These are phyloP conservation scores for Xerocomus alliaceus DNA, from an alignment of 1,284 basidiomycete species.

Conservation along the genomic window DNA sequence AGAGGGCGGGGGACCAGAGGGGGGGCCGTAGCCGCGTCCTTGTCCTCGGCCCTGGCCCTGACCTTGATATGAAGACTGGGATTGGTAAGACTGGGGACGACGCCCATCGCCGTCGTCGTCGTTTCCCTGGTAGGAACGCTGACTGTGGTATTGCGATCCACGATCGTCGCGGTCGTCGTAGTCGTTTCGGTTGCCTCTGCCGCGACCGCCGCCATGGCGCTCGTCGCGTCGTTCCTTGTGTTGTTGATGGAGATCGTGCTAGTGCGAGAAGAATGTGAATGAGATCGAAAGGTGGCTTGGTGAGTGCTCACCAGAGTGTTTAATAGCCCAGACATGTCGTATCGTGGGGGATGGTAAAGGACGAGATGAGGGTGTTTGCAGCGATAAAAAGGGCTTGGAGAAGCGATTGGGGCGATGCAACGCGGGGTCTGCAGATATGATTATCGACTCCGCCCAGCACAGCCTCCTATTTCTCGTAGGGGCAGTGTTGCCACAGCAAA, in stretches of 20 bases:
- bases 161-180: neutral
- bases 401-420: conserved; percentile 7
- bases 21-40: conserved; percentile 4
- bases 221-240: conserved; percentile 15
- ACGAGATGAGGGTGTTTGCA: neutral
- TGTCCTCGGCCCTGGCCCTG: neutral
- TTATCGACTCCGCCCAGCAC: too few relatives aligned
- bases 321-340: conserved; percentile 24
- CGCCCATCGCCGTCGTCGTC: conserved; percentile 9
- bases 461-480: too few relatives aligned
- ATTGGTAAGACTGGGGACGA: conserved; percentile 2
- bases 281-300: neutral
- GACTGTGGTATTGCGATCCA: too few relatives aligned
- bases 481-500: too few relatives aligned
- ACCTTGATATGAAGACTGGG: neutral
- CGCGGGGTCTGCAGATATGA: too few relatives aligned
- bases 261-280: neutral
- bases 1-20: conserved; percentile 14
- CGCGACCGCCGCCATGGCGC: too few relatives aligned
- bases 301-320: conserved; percentile 6
- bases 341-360: neutral
- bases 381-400: conserved; percentile 5
- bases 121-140: neutral
- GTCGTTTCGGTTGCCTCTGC: neutral
- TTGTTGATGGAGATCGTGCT: conserved; percentile 19